Evolutionary conservation across 371 early-diverging fungal genomes (phyloP).

Genomic region (Encephalitozoon intestinalis): DNA sequence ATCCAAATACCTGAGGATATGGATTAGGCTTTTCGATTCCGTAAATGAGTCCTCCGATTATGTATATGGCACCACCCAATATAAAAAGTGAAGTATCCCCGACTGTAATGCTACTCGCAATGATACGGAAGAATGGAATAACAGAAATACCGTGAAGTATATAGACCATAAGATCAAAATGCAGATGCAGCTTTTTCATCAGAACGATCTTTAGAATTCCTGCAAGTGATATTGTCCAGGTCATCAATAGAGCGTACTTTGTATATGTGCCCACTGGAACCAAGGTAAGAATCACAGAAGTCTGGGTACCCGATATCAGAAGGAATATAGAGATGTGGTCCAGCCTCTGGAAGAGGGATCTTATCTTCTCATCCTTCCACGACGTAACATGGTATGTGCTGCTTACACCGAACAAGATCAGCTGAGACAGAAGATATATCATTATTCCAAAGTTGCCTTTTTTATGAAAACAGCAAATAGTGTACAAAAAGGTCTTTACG

Average conservation of each 20-base stretch:
- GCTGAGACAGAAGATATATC: conserved; percentile 53
- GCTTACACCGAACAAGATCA: conserved; percentile 60
- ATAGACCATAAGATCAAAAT: conserved; percentile 57
- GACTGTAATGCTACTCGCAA: conserved; percentile 4
- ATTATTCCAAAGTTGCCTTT: conserved; percentile 19
- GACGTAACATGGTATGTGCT: conserved; percentile 54
- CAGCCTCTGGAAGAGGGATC: conserved; percentile 41
- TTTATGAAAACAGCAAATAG: conserved; percentile 1
- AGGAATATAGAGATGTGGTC: conserved; percentile 62
- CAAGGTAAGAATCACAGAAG: conserved; percentile 48
- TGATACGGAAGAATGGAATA: conserved; percentile 47
- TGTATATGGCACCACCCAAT: conserved; percentile 57
- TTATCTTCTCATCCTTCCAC: conserved; percentile 46
- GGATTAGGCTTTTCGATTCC: conserved; percentile 58
- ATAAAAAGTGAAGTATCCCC: conserved; percentile 38
- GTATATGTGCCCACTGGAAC: neutral
- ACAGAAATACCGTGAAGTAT: conserved; percentile 58
- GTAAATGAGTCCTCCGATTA: conserved; percentile 59
- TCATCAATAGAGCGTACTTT: conserved; percentile 25
- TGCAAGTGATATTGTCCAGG: conserved; percentile 55
- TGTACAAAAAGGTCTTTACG: neutral
- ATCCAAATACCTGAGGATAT: conserved; percentile 58
- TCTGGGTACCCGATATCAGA: conserved; percentile 61
- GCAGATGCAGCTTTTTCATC: conserved; percentile 33
- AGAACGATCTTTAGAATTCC: conserved; percentile 57